Evolutionary conservation across 2,329 filamentous ascomycete genomes (phyloP), one percentile per base, ranked within the genome.

Genomic region (Passalora sequoiae): DNA sequence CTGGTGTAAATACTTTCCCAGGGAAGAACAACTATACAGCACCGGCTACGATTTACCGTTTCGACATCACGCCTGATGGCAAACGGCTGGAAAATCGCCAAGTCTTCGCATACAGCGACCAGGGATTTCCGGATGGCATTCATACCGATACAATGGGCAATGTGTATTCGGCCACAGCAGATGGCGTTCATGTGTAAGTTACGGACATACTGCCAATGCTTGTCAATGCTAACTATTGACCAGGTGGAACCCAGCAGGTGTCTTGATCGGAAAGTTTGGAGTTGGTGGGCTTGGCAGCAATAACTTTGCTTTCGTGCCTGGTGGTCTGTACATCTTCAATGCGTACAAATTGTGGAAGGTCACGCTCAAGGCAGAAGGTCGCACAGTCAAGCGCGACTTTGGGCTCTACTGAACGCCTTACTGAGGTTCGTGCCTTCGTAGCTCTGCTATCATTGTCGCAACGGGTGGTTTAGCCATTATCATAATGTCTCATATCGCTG

Each of bases 101-200:
- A 43, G 68, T 72, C 0, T 84, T 84, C 54, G 78, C 80, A 0
- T 80, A 73, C 47, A 65, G 69, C 2, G 69, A 74, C 35, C 57
- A 67, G 2, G 74, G 76, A 1, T 63, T 78, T 1, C 77, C 80
- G 0, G 80, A 84, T 53, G 80, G 81, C 2, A 61, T 76, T 36
- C 72, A 75, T 51, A 67, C 69, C 8, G 76, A 79, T 54, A 69
- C 64, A 0, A 54, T 68, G 2, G 76, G 76, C 1, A 78, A 78
- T 55, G 70, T 79, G 0, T 79, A 74, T 56, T 68, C 69, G 13
- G 73, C 69, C 0, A 71, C 69, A 31, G 70, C 70, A 0, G 73
- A 77, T 56, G 75, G 75, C 0, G 59, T 79, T 12, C 68, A 77
- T 50, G 67, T 78, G 47, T 57, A 47, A 54, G 56, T 53, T 2